Evolutionary conservation across 306 rosid species (phyloP).

Genomic region (Cucumis sativus): Cucumber_9930_V3 NC_026656.2:15778501-15779000

Average conservation of each 20-base stretch:
- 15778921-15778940: background rate
- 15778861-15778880: constrained; percentile 65
- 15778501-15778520: background rate
- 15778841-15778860: constrained; percentile 53
- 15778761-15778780: constrained; percentile 48
- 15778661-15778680: background rate
- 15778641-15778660: background rate
- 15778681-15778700: constrained; percentile 11
- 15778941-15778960: background rate
- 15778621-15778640: background rate
- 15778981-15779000: background rate
- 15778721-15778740: constrained; percentile 61
- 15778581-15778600: background rate
- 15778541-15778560: background rate
- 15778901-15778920: constrained; percentile 74
- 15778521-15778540: background rate
- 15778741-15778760: constrained; percentile 57
- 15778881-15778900: constrained; percentile 61
- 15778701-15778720: constrained; percentile 70
- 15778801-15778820: constrained; percentile 42
- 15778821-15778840: constrained; percentile 53
- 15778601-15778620: background rate
- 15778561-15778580: background rate
- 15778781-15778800: constrained; percentile 64
- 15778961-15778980: background rate